Evolutionary conservation across 208 protist species (phyloP).

Genomic region (Naegleria gruberi): DNA sequence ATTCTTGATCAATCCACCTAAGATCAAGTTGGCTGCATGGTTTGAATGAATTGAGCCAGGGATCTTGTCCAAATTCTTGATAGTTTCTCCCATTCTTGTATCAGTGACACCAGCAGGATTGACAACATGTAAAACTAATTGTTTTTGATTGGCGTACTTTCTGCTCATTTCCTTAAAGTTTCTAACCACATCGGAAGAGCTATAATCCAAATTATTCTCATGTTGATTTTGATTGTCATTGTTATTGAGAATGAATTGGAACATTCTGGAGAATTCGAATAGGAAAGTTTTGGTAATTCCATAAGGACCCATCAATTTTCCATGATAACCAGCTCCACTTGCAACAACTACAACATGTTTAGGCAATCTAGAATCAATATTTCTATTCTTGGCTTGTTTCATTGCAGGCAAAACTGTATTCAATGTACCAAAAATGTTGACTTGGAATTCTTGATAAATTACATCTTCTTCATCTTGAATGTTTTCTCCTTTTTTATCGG

Average conservation of each 20-base stretch:
- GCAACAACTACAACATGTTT: not conserved
- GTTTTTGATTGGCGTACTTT: not conserved
- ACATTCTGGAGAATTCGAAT: not conserved
- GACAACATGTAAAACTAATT: not conserved
- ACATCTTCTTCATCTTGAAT: not conserved
- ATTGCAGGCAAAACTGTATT: not conserved
- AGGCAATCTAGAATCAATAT: not conserved
- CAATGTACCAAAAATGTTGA: not conserved
- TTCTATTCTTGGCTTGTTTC: not conserved
- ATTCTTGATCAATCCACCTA: not conserved
- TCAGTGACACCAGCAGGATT: not conserved
- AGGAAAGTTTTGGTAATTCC: not conserved
- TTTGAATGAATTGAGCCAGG: not conserved
- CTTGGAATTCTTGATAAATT: not conserved
- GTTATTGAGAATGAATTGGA: not conserved
- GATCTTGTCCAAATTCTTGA: not conserved
- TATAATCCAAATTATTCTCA: no score
- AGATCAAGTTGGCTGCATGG: not conserved
- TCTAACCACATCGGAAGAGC: not conserved
- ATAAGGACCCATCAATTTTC: not conserved
- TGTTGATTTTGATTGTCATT: not conserved
- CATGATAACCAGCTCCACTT: not conserved
- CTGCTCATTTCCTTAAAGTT: not conserved
- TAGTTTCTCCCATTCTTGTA: not conserved
- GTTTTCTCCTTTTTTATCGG: not conserved